Evolutionary conservation across 495 filamentous ascomycete species (phyloP), one percentile per base, ranked within the genome.

Genomic region (Entonaema liquescens): DNA sequence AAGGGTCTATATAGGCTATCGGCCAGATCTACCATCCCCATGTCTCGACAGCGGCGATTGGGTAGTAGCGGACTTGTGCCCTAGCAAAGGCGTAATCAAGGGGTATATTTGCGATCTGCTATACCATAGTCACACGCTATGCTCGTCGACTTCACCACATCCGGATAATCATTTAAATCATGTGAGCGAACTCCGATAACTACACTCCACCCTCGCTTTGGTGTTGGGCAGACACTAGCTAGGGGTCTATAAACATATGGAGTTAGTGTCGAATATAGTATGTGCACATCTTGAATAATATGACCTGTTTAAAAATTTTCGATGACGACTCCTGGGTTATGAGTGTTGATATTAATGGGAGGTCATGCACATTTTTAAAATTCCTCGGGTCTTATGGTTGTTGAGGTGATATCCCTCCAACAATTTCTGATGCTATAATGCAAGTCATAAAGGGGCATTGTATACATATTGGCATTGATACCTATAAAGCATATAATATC

Each of bases 21-120:
- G 28, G 40, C 29, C 11, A 72, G 63, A 72, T 72, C 69, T 67
- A 29, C 52, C 29, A 36, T 67, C 36, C 64, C 64, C 69, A 59
- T 64, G 64, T 54, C 29, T 58, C n/a, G 42, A 57, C 49, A 54
- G 62, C 28, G 44, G 49, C 49, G 23, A 53, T 53, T 29, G 65
- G 65, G 50, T 66, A 36, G 62, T 36, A 50, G 38, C 35, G 17
- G 65, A 33, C 26, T 42, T 62, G 40, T 53, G 21, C 23, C 35
- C 58, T 57, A 21, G 60, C 61, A 58, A 69, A 66, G 52, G 38
- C 57, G 61, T 49, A 59, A 54, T 52, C 40, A 69, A 57, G 70
- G 70, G 70, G 40, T 73, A 73, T 73, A 73, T 47, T n/a, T 59
- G 59, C 58, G 31, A 62, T 68, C 65, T 65, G 28, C 5, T 73